Conservation (phyloP, 1,139 yeast genomes). For the Yamadazyma blattariae region DNA sequence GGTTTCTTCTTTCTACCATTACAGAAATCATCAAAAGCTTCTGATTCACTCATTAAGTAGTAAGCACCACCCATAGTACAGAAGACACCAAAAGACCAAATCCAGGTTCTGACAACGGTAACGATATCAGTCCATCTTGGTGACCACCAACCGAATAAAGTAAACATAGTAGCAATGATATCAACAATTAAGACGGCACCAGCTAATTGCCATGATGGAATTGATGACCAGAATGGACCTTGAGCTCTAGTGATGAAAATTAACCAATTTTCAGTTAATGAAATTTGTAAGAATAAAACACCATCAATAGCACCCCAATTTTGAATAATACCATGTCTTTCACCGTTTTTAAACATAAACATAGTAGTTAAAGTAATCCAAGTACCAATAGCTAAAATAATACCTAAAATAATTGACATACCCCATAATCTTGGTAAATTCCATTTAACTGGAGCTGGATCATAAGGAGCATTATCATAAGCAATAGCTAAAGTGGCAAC, state of each 20-base stretch:
- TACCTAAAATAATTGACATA: conserved; percentile 84
- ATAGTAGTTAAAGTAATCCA: conserved; percentile 91
- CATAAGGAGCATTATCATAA: conserved; percentile 97
- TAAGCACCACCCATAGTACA: conserved; percentile 96
- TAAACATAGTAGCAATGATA: conserved; percentile 85
- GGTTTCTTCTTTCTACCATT: conserved; percentile 81
- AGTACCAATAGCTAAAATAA: conserved; percentile 81
- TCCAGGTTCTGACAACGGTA: conserved; percentile 89
- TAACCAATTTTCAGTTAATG: conserved; percentile 94
- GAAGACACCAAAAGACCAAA: conserved; percentile 95
- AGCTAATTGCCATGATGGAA: conserved; percentile 92
- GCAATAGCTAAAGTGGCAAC: conserved; percentile 95
- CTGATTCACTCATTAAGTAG: conserved; percentile 87
- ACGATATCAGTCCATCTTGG: conserved; percentile 97
- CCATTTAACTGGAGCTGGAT: conserved; percentile 98
- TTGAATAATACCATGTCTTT: conserved; percentile 69
- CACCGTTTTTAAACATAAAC: conserved; percentile 73
- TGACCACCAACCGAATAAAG: conserved; percentile 97
- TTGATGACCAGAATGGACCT: conserved; percentile 93
- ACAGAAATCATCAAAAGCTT: conserved; percentile 87
- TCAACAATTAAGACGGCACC: conserved; percentile 91
- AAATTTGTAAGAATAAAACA: conserved; percentile 86
- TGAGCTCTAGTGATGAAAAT: conserved; percentile 93
- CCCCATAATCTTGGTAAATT: conserved; percentile 97
- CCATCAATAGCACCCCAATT: conserved; percentile 93